A percentile compares a stretch with the other conserved stretches of the same genome.
Evolutionary conservation across 1,139 yeast species (phyloP).

Genomic region (Geotrichum macrosporum): DNA sequence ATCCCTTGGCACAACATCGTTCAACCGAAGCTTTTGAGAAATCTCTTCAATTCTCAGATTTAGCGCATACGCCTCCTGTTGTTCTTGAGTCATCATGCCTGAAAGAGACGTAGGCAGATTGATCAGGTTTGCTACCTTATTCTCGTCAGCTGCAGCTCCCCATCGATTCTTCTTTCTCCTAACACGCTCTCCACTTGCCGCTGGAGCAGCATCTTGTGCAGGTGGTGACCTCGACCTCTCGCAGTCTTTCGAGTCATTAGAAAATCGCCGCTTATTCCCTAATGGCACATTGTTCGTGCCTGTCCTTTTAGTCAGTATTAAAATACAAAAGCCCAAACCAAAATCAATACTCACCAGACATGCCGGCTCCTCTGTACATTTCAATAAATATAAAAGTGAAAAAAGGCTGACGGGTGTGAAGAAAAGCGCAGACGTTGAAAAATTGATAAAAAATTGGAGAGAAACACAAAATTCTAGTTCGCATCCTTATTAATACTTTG

Average conservation of each 20-base stretch:
- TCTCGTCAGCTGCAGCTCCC: slow-evolving; percentile 34
- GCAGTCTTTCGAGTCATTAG: slow-evolving; percentile 19
- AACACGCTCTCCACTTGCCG: slow-evolving; percentile 14
- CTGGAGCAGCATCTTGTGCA: not conserved
- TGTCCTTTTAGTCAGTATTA: slow-evolving; percentile 2
- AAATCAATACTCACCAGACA: slow-evolving; percentile 6
- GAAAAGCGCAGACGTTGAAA: too few species aligned
- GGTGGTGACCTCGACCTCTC: slow-evolving; percentile 6
- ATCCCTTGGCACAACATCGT: slow-evolving; percentile 42
- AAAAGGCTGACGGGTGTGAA: too few species aligned
- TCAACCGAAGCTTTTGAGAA: slow-evolving; percentile 51
- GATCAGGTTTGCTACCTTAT: slow-evolving; percentile 34
- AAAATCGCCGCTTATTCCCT: slow-evolving; percentile 28
- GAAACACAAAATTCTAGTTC: too few species aligned
- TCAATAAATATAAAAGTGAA: not conserved
- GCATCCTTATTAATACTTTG: too few species aligned
- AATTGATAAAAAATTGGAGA: too few species aligned
- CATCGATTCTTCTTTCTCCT: slow-evolving; percentile 33
- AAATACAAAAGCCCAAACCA: not conserved
- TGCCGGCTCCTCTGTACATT: slow-evolving; percentile 15
- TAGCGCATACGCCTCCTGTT: slow-evolving; percentile 73
- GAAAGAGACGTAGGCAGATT: slow-evolving; percentile 43
- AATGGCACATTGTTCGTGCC: slow-evolving; percentile 35
- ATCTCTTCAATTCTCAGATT: slow-evolving; percentile 77
- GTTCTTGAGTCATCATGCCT: slow-evolving; percentile 73